Evolutionary conservation across 1,284 basidiomycete genomes (phyloP), one percentile per base, ranked within the genome.

Genomic region (Ganoderma lucidum): DNA sequence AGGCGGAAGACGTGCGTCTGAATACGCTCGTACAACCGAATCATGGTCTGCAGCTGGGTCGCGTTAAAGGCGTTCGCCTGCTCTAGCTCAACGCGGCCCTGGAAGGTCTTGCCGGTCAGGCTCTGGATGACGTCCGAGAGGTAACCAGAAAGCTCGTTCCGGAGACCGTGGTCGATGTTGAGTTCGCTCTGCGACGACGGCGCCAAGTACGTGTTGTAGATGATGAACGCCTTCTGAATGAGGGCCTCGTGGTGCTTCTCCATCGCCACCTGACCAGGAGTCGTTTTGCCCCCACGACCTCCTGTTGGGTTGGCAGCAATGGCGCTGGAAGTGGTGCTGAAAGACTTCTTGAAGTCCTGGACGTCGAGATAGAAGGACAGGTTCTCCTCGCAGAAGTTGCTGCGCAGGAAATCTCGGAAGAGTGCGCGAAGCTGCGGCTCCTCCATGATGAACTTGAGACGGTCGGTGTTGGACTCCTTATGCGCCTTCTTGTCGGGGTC

Each of bases 311-410:
- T 70, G 2, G 88, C 87, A 14, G 95, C 94, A 67, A 93, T 90
- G 6, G 97, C 96, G 75, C 93, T 96, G 5, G 94, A 97, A 0
- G 97, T 98, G 69, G 96, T 98, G 78, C 91, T 93, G 84, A 99
- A 99, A 76, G 96, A 93, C 75, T 93, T 89, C 84, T 96, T 97
- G 85, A 99, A 98, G 79, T 99, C 97, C 80, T 96, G 90, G 1
- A 98, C 97, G 77, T 99, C 98, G 66, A 99, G 81, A 94, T 96
- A 99, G 84, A 98, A 99, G 61, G 93, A 92, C 75, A 99, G 83
- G 79, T 99, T 99, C 86, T 99, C 97, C 80, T 99, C 97, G 83
- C 96, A 99, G 80, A 98, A 98, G 81, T 98, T 98, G 64, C 90
- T 88, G 56, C 96, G 89, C 66, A 99, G 82, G 84, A 97, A 98